Base-by-base conservation (phyloP, 2,329 filamentous ascomycete species). In the Ceratocystis lukuohia region DNA sequence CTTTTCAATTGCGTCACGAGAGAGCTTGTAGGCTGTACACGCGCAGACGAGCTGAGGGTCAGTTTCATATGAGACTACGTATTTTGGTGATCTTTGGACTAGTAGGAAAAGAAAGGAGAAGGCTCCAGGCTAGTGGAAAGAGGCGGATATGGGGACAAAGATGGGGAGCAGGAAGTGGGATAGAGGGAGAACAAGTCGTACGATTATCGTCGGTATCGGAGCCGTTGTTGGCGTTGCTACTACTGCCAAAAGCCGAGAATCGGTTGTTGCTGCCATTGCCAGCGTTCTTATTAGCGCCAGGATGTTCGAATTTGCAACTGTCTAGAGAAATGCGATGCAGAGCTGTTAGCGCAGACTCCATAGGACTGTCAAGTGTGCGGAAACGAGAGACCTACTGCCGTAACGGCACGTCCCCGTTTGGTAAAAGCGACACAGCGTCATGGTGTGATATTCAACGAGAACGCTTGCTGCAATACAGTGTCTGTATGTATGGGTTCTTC, bases 1-100 rank as follows among this genome's bases (percentile, higher is more conserved):
- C 65, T 77, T 76, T 68, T 81, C 80, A 70, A 95, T 87, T 1
- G 76, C 77, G 0, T 83, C 82, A 53, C 76, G 76, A n/a, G 77
- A 82, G 50, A 91, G 75, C 57, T 75, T 79, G 73, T 84, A 84
- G 3, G 77, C 75, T 7, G 73, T 72, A 72, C 20, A 53, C 22
- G 5, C 22, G 48, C 48, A 53, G 7, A 25, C 8, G n/a, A 53
- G 56, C 56, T 37, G 56, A n/a, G 30, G 17, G 56, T 59, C 56
- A 59, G 56, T 59, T 59, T 59, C n/a, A 30, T 7, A n/a, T 62
- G 8, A 45, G 20, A 56, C 64, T 66, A 41, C 37, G 10, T 45
- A 12, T 22, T 30, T 20, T 45, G 10, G 22, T 37, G n/a, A 7
- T 20, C 8, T 45, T 25, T n/a, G 12, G n/a, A 10, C 20, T 8